Conservation (phyloP, 805 yeast species). For the Blastobotrys parvus region DNA sequence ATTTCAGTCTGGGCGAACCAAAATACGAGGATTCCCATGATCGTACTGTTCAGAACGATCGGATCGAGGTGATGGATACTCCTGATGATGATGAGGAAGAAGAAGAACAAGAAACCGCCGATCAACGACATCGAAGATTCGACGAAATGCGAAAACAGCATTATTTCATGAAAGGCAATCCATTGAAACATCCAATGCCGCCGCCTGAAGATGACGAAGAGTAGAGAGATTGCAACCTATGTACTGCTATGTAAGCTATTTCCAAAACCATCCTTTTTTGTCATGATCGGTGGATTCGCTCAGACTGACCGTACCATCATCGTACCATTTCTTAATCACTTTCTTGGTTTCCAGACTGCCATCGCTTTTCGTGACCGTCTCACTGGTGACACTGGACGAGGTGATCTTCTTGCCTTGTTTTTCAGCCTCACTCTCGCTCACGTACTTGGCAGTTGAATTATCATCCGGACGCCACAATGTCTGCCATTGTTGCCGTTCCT, state of each 20-base stretch:
- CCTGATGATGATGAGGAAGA: slow-evolving; percentile 30
- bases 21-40: slow-evolving; percentile 18
- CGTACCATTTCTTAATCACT: slow-evolving; percentile 25
- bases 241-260: slow-evolving; percentile 11
- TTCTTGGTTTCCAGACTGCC: slow-evolving; percentile 25
- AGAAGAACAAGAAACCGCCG: slow-evolving; percentile 38
- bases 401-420: slow-evolving; percentile 24
- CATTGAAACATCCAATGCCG: slow-evolving; percentile 20
- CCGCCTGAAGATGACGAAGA: slow-evolving; percentile 24
- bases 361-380: slow-evolving; percentile 23
- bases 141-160: slow-evolving; percentile 76
- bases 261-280: slow-evolving; percentile 26
- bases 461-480: slow-evolving; percentile 1
- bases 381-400: slow-evolving; percentile 18
- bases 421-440: slow-evolving; percentile 21
- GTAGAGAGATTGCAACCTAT: slow-evolving; percentile 12
- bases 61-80: slow-evolving; percentile 19
- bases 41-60: slow-evolving; percentile 17
- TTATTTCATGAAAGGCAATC: slow-evolving; percentile 43
- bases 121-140: slow-evolving; percentile 56
- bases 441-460: slow-evolving; percentile 3
- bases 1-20: slow-evolving; percentile 26
- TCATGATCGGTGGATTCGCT: slow-evolving; percentile 18
- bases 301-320: slow-evolving; percentile 23
- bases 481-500: slow-evolving; percentile 2